Percentiles rank a stretch among this genome's conserved stretches.
These are phyloP conservation scores for Rhododendron kiyosumense DNA, from an alignment of 148 eudicot species.

Conservation along the genomic window DNA sequence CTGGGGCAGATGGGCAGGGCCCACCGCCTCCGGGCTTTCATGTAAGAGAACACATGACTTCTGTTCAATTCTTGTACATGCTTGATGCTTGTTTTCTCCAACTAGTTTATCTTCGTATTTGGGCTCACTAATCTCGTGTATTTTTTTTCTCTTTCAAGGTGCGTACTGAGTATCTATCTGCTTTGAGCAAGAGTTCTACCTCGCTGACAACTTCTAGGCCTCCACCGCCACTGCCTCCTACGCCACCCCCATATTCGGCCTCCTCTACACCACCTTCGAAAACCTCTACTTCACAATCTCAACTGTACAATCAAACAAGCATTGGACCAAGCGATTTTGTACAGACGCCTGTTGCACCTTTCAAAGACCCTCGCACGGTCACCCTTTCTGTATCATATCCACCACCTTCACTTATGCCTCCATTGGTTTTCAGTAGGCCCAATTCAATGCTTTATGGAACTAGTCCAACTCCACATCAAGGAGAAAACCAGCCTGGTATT, in stretches of 20 bases:
- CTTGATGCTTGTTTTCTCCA: constrained; percentile 1
- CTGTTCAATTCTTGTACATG: background rate
- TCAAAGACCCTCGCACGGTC: constrained; percentile 25
- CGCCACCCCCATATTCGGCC: constrained; percentile 77
- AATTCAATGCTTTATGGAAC: constrained; percentile 46
- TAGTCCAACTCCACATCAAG: constrained; percentile 42
- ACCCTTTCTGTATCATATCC: constrained; percentile 43
- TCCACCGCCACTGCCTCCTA: constrained; percentile 92
- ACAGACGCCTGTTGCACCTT: constrained; percentile 30
- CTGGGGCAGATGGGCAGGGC: constrained; percentile 49
- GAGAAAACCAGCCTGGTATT: constrained; percentile 42
- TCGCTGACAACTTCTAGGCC: constrained; percentile 44
- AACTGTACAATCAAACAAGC: constrained; percentile 50
- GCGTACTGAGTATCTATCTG: constrained; percentile 46
- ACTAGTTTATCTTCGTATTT: background rate
- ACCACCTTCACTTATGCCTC: constrained; percentile 42
- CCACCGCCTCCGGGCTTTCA: constrained; percentile 41
- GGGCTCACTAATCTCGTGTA: background rate
- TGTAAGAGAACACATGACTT: constrained; percentile 38
- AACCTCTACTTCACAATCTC: constrained; percentile 42
- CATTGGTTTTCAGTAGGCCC: constrained; percentile 60
- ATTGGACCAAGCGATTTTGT: constrained; percentile 39
- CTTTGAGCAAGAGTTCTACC: constrained; percentile 28
- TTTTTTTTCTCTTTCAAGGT: constrained; percentile 36
- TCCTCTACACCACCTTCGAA: constrained; percentile 30